Conservation (phyloP, 1,284 basidiomycete genomes). For the Sporisorium exsertum region DNA sequence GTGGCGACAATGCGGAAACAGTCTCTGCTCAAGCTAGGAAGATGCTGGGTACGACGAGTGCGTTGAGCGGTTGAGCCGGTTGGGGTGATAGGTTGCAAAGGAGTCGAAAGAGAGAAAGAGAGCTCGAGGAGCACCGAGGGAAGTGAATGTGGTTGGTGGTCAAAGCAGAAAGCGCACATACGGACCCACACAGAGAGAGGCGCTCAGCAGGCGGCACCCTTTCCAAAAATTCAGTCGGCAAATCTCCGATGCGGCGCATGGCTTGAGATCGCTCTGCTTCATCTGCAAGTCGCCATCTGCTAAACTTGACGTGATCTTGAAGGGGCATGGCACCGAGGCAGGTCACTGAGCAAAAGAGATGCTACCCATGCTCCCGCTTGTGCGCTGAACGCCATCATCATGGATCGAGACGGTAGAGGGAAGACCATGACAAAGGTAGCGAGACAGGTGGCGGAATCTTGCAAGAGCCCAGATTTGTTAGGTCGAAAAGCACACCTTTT, state of each 20-base stretch:
- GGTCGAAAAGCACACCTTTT: neutral
- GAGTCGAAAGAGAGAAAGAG: neutral
- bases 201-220: conserved; percentile 2
- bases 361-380: neutral
- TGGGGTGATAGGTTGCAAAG: neutral
- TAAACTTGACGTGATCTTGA: neutral
- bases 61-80: neutral
- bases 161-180: conserved; percentile 1
- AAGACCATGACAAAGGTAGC: neutral
- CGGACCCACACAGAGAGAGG: neutral
- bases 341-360: neutral
- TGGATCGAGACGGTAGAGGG: neutral
- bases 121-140: neutral
- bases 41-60: neutral
- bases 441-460: neutral
- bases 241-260: conserved; percentile 1
- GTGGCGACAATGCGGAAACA: neutral
- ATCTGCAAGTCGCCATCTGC: neutral
- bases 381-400: neutral
- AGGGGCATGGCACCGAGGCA: neutral
- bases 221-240: neutral
- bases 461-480: neutral
- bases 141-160: conserved; percentile 1
- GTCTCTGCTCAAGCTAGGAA: neutral
- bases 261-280: conserved; percentile 1